Evolutionary conservation across 108 stramenopile species (phyloP).

Genomic region (Schizochytrium sp.): DNA sequence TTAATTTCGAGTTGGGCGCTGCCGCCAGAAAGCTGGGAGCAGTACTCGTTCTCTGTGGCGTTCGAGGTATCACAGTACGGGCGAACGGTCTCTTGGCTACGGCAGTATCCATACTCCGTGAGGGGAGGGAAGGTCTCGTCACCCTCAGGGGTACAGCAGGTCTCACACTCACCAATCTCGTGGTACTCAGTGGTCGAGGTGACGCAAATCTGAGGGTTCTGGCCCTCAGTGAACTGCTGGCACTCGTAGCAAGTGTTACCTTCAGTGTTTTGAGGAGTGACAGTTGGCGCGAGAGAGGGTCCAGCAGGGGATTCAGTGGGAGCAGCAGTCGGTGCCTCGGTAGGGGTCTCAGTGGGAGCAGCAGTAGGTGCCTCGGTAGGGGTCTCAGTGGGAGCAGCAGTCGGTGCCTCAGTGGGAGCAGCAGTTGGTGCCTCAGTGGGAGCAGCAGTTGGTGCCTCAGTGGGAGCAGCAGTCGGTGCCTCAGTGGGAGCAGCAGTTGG

Average conservation of each 20-base stretch:
- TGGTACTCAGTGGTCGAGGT: not conserved
- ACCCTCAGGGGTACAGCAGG: not conserved
- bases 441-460: too few species aligned
- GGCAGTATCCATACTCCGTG: conserved; percentile 30
- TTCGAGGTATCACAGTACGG: conserved; percentile 36
- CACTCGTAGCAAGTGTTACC: not conserved
- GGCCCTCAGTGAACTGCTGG: not conserved
- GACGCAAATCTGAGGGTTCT: not conserved
- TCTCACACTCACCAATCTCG: not conserved
- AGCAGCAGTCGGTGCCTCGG: too few species aligned
- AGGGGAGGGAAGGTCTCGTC: not conserved
- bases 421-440: not conserved
- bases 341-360: not conserved
- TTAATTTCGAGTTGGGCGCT: not conserved
- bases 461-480: not conserved
- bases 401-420: conserved; percentile 4
- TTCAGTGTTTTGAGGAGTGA: not conserved
- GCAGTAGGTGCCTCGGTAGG: not conserved
- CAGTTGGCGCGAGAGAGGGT: not conserved
- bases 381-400: not conserved
- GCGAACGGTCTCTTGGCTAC: conserved; percentile 3
- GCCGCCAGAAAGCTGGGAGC: not conserved
- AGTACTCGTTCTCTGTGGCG: not conserved
- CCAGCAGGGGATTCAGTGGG: not conserved
- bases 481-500: not conserved